A percentile compares a stretch with the other conserved stretches of the same genome.
phyloP scores from a whole-genome alignment of 2,329 filamentous ascomycete genomes.

The Aspergillus niger region DNA sequence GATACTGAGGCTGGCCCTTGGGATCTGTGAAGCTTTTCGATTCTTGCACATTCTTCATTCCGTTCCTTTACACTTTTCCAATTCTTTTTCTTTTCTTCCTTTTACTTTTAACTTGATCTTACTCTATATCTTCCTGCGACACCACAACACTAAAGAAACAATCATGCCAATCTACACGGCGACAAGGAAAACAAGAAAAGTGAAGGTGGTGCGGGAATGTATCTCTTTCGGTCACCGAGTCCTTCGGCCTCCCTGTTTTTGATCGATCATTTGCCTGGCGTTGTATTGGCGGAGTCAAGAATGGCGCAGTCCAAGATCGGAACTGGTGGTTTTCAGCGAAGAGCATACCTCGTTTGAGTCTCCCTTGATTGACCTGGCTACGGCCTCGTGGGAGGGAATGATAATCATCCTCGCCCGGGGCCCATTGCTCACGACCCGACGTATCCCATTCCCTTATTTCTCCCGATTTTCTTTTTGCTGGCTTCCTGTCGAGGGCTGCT shows the following conservation, averaged over 20 bases:
- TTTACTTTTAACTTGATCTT: neutral
- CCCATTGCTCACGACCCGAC: conserved; percentile 14
- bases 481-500: conserved; percentile 16
- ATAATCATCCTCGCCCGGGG: neutral
- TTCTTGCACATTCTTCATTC: conserved; percentile 40
- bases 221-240: conserved; percentile 25
- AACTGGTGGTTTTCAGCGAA: conserved; percentile 33
- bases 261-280: conserved; percentile 39
- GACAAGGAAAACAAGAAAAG: conserved; percentile 13
- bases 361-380: conserved; percentile 20
- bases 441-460: conserved; percentile 19
- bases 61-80: conserved; percentile 15
- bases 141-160: conserved; percentile 12
- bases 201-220: conserved; percentile 11
- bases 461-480: conserved; percentile 13
- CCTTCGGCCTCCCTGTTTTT: conserved; percentile 29
- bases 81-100: conserved; percentile 14
- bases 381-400: neutral
- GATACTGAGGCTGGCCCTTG: conserved; percentile 40
- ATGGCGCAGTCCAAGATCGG: conserved; percentile 35
- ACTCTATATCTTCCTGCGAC: conserved; percentile 7
- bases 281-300: conserved; percentile 40
- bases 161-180: conserved; percentile 11
- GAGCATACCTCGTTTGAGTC: conserved; percentile 19
- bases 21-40: conserved; percentile 30